phyloP scores from a whole-genome alignment of 306 rosid genomes.

The Sophora flavescens region DNA sequence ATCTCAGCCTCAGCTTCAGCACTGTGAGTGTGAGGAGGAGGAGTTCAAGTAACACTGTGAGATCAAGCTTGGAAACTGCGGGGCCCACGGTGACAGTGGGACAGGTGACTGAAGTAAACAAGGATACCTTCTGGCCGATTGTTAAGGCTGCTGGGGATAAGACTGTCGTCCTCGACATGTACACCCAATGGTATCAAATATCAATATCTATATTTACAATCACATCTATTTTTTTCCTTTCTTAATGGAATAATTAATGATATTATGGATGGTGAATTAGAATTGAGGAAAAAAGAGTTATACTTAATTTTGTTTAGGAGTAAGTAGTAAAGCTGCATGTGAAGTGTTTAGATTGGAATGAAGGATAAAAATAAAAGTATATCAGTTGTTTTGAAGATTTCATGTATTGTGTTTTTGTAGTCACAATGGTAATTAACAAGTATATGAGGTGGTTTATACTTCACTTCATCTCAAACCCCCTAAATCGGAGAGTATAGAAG shows the following conservation, averaged over 20 bases:
- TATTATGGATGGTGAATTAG: neutral
- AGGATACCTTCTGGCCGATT: slow-evolving; percentile 98
- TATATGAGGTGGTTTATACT: no score
- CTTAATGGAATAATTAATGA: neutral
- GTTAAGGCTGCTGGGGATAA: slow-evolving; percentile 91
- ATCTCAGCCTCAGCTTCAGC: neutral
- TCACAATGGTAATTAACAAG: no score
- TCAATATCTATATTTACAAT: neutral
- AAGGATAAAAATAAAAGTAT: no score
- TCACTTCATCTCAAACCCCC: no score
- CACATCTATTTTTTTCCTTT: neutral
- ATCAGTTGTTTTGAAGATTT: no score
- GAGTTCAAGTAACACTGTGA: slow-evolving; percentile 40
- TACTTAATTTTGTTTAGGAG: neutral
- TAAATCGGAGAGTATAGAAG: no score
- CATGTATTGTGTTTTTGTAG: no score
- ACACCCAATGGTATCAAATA: slow-evolving; percentile 88
- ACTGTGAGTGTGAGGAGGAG: slow-evolving; percentile 35
- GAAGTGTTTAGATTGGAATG: no score
- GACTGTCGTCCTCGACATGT: slow-evolving; percentile 95
- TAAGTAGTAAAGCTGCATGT: neutral
- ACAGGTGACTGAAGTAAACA: slow-evolving; percentile 85
- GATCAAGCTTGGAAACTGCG: slow-evolving; percentile 75
- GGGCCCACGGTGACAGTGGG: slow-evolving; percentile 75
- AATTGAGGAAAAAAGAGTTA: slow-evolving; percentile 17